Evolutionary conservation across 768 basidiomycete species (phyloP), one percentile per base, ranked within the genome.

Genomic region (Clitopilus hobsonii): DNA sequence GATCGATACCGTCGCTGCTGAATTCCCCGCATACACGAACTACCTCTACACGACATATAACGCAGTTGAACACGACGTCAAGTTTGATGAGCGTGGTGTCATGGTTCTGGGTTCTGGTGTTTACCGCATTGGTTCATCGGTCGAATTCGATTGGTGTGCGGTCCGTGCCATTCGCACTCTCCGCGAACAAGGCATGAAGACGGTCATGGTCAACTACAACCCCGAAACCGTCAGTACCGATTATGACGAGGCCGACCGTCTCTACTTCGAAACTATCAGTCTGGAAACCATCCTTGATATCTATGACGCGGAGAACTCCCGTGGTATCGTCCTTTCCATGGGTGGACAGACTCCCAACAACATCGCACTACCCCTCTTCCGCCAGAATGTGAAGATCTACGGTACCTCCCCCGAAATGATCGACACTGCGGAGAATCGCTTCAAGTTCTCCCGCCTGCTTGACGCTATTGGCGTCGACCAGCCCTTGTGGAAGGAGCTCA

Each of bases 121-220:
- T 2, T 99, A 99, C 72, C 88, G 97, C 52, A 99, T 99, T 61
- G 96, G 97, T 16, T 98, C 96, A 1, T 98, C 95, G 3, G 96
- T 99, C 70, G 96, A 99, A 74, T 98, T 99, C 73, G 96, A 98
- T 69, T 99, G 96, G 96, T 98, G 96, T 70, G 97, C 96, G 14
- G 96, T 99, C 52, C 88, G 95, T 49, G 94, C 95, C 27, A 98
- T 98, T 67, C 79, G 96, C 61, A 98, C 97, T 0, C 79, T 99
- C 25, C 92, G 95, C 60, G 91, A 96, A n/a, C 87, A 91, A 64
- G 94, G 95, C 16, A 74, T 94, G 49, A 92, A 91, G 58, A 98
- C 96, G 3, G 85, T 98, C 70, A 99, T 98, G 96, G 90, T 98
- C 75, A 98, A 99, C 75, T 98, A 98, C 74, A 98, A 99, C 71